A percentile compares a stretch with the other conserved stretches of the same genome.
Conservation (phyloP, 495 filamentous ascomycete species). For the Aspergillus ellipticus region DNA sequence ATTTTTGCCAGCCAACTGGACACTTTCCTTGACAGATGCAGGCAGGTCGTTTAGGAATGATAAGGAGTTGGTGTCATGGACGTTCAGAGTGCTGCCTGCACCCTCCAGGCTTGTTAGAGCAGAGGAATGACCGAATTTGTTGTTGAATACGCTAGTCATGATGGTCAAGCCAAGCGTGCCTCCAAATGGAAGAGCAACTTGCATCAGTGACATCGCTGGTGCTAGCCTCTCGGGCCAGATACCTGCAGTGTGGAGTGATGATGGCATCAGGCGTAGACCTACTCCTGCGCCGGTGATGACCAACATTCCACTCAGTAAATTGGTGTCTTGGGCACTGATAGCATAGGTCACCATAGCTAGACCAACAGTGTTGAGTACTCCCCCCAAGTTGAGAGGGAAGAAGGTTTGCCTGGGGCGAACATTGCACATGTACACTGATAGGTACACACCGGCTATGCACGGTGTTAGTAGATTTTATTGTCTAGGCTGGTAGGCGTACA, state of each 20-base stretch:
- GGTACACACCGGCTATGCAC: constrained; percentile 45
- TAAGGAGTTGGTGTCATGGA: constrained; percentile 18
- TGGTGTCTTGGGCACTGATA: constrained; percentile 31
- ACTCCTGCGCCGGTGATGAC: constrained; percentile 54
- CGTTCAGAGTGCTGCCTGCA: constrained; percentile 6
- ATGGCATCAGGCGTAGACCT: constrained; percentile 47
- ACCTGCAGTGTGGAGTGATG: constrained; percentile 49
- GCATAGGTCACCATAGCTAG: constrained; percentile 46
- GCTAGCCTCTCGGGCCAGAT: constrained; percentile 51
- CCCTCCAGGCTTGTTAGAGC: background rate
- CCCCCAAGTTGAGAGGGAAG: constrained; percentile 46
- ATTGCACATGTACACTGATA: constrained; percentile 53
- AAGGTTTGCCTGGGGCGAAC: constrained; percentile 54
- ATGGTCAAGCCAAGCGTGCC: constrained; percentile 55
- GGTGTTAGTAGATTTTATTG: background rate
- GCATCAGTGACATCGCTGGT: constrained; percentile 46
- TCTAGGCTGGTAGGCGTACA: background rate
- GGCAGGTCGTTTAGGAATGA: constrained; percentile 20
- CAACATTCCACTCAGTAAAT: constrained; percentile 56
- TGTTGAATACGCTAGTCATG: constrained; percentile 60
- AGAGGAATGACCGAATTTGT: constrained; percentile 31
- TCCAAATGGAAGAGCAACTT: constrained; percentile 52
- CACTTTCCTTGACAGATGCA: constrained; percentile 14
- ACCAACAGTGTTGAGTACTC: constrained; percentile 44
- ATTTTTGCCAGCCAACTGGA: constrained; percentile 31